phyloP scores from a whole-genome alignment of 202 grass and related monocot species.

The Saccharum hybrid region DNA sequence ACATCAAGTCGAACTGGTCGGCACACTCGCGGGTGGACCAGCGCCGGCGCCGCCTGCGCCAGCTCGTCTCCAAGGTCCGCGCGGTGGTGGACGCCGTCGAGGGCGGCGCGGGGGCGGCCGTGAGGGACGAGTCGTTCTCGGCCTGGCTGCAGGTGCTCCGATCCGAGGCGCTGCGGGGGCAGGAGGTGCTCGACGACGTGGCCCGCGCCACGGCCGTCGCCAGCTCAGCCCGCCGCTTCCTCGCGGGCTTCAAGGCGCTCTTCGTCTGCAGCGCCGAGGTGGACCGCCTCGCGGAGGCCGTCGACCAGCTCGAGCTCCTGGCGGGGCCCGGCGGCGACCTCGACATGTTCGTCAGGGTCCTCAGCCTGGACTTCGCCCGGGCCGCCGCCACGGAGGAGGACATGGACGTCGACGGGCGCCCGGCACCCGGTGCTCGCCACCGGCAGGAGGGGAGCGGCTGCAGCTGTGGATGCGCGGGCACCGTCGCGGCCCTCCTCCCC shows the following conservation, averaged over 20 bases:
- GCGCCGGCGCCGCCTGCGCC: not conserved
- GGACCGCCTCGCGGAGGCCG: slow-evolving; percentile 37
- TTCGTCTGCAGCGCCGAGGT: slow-evolving; percentile 43
- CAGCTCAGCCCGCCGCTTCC: slow-evolving; percentile 29
- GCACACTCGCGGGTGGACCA: slow-evolving; percentile 25
- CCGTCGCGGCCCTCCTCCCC: not conserved
- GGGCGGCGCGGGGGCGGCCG: not conserved
- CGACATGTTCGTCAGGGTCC: slow-evolving; percentile 39
- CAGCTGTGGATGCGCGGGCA: not conserved
- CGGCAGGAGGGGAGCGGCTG: not conserved
- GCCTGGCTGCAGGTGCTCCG: slow-evolving; percentile 40
- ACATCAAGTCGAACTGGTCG: slow-evolving; percentile 22
- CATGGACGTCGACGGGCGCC: not conserved
- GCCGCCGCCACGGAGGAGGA: not conserved
- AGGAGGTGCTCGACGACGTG: slow-evolving; percentile 40
- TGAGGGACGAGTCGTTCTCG: not conserved
- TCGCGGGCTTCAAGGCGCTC: slow-evolving; percentile 15
- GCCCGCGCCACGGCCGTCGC: slow-evolving; percentile 34
- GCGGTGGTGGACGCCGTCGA: not conserved
- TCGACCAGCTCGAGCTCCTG: slow-evolving; percentile 46
- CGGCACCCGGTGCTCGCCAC: not conserved
- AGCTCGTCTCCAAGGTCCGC: not conserved
- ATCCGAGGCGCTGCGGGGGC: slow-evolving; percentile 20
- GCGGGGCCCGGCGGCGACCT: slow-evolving; percentile 35
- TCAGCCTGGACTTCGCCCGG: slow-evolving; percentile 5